Evolutionary conservation across 805 yeast species (phyloP), one percentile per base, ranked within the genome.

Genomic region (Metschnikowia gruessii): DNA sequence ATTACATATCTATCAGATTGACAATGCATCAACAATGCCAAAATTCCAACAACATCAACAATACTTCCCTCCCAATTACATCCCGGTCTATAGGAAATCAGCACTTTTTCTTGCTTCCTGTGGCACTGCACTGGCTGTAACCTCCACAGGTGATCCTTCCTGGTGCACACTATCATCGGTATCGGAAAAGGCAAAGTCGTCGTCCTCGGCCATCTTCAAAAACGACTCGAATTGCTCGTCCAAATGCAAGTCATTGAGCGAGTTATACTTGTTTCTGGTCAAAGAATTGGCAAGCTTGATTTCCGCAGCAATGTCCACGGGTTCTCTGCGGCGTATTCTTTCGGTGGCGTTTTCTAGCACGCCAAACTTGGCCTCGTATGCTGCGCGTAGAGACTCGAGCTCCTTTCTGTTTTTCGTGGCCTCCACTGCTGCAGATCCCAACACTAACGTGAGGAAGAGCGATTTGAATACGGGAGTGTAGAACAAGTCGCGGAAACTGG

Each of bases 361-460:
- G 2, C 38, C 45, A 42, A 66, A 63, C 52, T 74, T 69, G 31
- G 70, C 57, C 8, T 55, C 53, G 51, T 76, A 75, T 16, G 68
- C 68, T 26, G 68, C 69, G 26, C 62, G 63, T 36, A 77, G 54
- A 22, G 65, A 66, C 29, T 76, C 81, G n/a, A 64, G 54, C 30
- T 68, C 67, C 48, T 72, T 75, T 37, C 75, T 64, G 45, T 65
- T 72, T 40, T 72, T 64, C 67, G 75, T 74, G 35, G 73, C 65
- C 48, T 78, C 80, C 30, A 78, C 66, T 3, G 74, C 78, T 3
- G 72, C 72, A 2, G 81, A 68, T 6, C 76, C 75, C 52, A 72
- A 68, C 11, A 70, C 52, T 15, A 72, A 46, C 4, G 74, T 64
- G 35, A 70, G 61, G 16, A 70, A 48, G 8, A 70, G 56, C 12